These are phyloP conservation scores for Cryptococcus jaspeensis DNA, from an alignment of 1,284 basidiomycete genomes.

Conservation along the genomic window DNA sequence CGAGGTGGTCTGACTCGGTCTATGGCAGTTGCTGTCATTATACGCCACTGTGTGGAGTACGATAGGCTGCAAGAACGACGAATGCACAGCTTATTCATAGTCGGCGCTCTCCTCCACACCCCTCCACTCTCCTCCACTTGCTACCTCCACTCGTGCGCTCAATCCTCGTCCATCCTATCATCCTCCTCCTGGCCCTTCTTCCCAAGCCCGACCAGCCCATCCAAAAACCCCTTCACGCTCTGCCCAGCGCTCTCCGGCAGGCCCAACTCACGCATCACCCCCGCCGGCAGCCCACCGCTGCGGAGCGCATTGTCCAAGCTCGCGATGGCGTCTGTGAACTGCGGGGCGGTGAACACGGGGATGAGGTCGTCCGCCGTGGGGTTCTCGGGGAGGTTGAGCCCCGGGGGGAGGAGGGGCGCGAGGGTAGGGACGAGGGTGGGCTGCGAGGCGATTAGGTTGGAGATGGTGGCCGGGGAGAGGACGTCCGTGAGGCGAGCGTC, in stretches of 20 bases:
- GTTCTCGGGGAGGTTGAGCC: constrained; percentile 30
- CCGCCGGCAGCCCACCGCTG: constrained; percentile 42
- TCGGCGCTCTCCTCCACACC: no score
- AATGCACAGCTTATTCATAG: no score
- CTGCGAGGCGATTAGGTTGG: constrained; percentile 28
- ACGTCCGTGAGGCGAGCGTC: constrained; percentile 45
- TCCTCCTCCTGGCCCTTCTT: constrained; percentile 13
- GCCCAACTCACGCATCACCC: constrained; percentile 46
- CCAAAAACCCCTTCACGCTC: constrained; percentile 44
- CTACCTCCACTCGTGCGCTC: not conserved
- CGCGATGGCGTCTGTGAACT: constrained; percentile 46
- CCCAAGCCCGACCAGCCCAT: constrained; percentile 25
- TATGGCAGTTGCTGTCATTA: no score
- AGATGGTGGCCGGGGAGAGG: constrained; percentile 39
- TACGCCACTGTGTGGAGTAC: no score
- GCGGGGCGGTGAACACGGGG: constrained; percentile 44
- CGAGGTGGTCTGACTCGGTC: no score
- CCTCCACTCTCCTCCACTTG: not conserved
- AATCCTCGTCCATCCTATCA: constrained; percentile 36
- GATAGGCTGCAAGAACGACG: no score
- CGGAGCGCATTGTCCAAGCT: constrained; percentile 48
- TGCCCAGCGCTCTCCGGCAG: constrained; percentile 37
- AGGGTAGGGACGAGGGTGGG: constrained; percentile 34
- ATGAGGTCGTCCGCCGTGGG: constrained; percentile 36
- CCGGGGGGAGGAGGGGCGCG: constrained; percentile 38